Evolutionary conservation across 2,329 filamentous ascomycete species (phyloP), one percentile per base, ranked within the genome.

Genomic region (Claviceps fusiformis): DNA sequence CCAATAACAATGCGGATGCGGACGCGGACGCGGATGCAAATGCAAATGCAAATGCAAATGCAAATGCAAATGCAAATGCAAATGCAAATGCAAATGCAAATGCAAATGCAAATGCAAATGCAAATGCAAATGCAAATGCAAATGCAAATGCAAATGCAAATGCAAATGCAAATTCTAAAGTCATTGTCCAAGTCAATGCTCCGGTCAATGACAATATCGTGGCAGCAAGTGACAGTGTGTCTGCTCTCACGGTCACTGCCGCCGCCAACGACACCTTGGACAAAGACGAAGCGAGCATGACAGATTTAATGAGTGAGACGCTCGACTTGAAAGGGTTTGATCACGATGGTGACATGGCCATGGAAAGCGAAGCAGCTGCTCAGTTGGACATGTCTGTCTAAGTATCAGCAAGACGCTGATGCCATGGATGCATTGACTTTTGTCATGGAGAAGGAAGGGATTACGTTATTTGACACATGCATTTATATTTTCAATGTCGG

Each of bases 1-100:
- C 72, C 7, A 70, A 70, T 11, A 72, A 68, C 56, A 67, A 27
- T 13, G 13, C 65, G n/a, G n/a, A n/a, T n/a, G n/a, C n/a, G n/a
- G n/a, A n/a, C n/a, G n/a, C n/a, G n/a, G n/a, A n/a, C n/a, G n/a
- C n/a, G n/a, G n/a, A n/a, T n/a, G n/a, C n/a, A n/a, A n/a, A n/a
- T n/a, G n/a, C n/a, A n/a, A n/a, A n/a, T n/a, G n/a, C n/a, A n/a
- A n/a, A n/a, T n/a, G n/a, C n/a, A n/a, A n/a, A n/a, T n/a, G n/a
- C n/a, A n/a, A n/a, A n/a, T n/a, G n/a, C n/a, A n/a, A n/a, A n/a
- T n/a, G n/a, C n/a, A n/a, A n/a, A n/a, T n/a, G n/a, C n/a, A n/a
- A n/a, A n/a, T n/a, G n/a, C n/a, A n/a, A n/a, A n/a, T n/a, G n/a
- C n/a, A n/a, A n/a, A n/a, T n/a, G n/a, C n/a, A n/a, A n/a, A n/a